Evolutionary conservation across 306 rosid genomes (phyloP), one percentile per base, ranked within the genome.

Genomic region (Senna tora): DNA sequence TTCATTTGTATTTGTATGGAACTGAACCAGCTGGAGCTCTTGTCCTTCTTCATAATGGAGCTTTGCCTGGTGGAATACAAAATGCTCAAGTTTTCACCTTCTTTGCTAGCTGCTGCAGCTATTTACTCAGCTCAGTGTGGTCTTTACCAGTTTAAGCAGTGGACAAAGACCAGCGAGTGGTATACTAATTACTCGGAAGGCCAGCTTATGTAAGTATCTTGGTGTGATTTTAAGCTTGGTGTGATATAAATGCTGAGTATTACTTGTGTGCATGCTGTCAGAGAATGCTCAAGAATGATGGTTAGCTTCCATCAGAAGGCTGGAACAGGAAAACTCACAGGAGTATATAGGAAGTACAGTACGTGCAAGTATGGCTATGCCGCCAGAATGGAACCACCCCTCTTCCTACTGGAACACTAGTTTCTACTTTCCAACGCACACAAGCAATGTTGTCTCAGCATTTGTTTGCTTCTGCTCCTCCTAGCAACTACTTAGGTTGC

Each of bases 81-180:
- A 76, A 90, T 82, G 92, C 92, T 92, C 34, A 64, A 81, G 77
- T 89, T 86, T 73, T 43, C 84, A 34, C 98, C 98, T 61, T 89
- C 98, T 52, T 57, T 87, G 73, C 81, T 89, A 67, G 92, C 98
- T 71, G 94, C 98, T 66, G 92, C 94, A 6, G 98, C 95, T 51
- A 85, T 88, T 12, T 92, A 77, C 85, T 83, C 96, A 41, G 96
- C 98, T 73, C 89, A 88, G 25, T 80, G 89, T 42, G 78, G 83
- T 16, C 45, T 84, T n/a, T 54, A 56, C 32, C 89, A 88, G 77
- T 86, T 76, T 76, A 85, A 75, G 67, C 84, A 80, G 60, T 92
- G 98, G 98, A 89, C 88, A 71, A 85, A 79, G 83, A 92, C 98
- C 54, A 71, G 86, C 41, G 84, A 85, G 78, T 88, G 94, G 90